A percentile compares a stretch with the other conserved stretches of the same genome.
Conservation (phyloP, 2,329 filamentous ascomycete species). For the Paecilomyces sp. region DNA sequence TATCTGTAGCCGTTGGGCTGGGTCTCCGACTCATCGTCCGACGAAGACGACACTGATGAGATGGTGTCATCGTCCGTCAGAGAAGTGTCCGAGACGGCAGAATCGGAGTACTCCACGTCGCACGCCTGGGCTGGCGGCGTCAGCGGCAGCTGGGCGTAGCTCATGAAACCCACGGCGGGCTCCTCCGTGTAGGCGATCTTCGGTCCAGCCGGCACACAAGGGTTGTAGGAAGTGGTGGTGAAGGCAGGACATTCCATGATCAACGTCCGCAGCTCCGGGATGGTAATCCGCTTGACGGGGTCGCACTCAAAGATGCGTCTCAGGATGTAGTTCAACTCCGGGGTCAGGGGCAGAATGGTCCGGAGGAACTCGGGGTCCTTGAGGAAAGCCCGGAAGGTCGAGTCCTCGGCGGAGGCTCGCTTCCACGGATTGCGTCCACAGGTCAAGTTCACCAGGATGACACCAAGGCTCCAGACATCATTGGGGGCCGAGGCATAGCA, state of each 20-base stretch:
- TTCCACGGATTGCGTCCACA: slow-evolving; percentile 99
- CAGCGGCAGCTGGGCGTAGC: slow-evolving; percentile 27
- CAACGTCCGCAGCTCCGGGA: slow-evolving; percentile 68
- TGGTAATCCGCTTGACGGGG: slow-evolving; percentile 72
- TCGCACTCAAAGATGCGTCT: slow-evolving; percentile 81
- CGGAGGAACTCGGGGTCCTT: slow-evolving; percentile 81
- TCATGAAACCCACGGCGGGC: slow-evolving; percentile 26
- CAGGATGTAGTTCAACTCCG: slow-evolving; percentile 83
- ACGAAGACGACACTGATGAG: slow-evolving; percentile 24
- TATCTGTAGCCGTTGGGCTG: slow-evolving; percentile 19
- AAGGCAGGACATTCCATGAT: slow-evolving; percentile 73
- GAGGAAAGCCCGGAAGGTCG: slow-evolving; percentile 86
- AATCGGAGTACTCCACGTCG: slow-evolving; percentile 30
- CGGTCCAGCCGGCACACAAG: slow-evolving; percentile 28
- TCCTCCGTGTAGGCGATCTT: slow-evolving; percentile 24
- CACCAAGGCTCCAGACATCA: slow-evolving; percentile 96
- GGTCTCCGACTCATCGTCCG: slow-evolving; percentile 22
- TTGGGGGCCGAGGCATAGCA: slow-evolving; percentile 91
- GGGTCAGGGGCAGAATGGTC: slow-evolving; percentile 83
- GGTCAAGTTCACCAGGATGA: slow-evolving; percentile 94
- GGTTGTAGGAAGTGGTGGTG: slow-evolving; percentile 42
- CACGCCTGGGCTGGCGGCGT: slow-evolving; percentile 26
- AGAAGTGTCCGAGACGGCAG: slow-evolving; percentile 32
- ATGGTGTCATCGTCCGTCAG: slow-evolving; percentile 32
- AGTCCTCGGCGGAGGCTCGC: slow-evolving; percentile 85